phyloP scores from a whole-genome alignment of 169 alveolate species.

The Plasmodium inui region DNA sequence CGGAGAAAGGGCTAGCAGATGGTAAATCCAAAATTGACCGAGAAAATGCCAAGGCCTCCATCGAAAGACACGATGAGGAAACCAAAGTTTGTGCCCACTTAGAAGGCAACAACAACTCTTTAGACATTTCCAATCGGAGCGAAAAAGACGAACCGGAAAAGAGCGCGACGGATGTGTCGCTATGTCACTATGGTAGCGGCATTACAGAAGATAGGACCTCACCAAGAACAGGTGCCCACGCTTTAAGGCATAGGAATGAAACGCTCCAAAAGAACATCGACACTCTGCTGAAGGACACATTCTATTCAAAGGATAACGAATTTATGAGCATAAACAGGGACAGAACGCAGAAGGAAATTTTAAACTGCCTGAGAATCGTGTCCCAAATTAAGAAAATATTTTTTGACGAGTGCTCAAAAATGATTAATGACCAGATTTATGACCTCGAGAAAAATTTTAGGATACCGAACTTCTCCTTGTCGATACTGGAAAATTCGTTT shows the following conservation, averaged over 20 bases:
- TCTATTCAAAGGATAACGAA: slow-evolving; percentile 42
- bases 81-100: background rate
- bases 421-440: slow-evolving; percentile 67
- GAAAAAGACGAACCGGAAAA: background rate
- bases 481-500: slow-evolving; percentile 37
- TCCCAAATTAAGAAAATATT: slow-evolving; percentile 59
- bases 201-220: background rate
- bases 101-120: background rate
- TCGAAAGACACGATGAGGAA: background rate
- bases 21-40: background rate
- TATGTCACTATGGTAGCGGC: background rate
- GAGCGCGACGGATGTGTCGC: background rate
- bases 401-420: slow-evolving; percentile 73
- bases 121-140: background rate
- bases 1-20: background rate
- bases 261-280: slow-evolving; percentile 14
- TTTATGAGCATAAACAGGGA: slow-evolving; percentile 1
- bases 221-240: background rate
- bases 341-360: slow-evolving; percentile 61
- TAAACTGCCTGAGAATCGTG: slow-evolving; percentile 58
- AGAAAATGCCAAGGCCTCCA: background rate
- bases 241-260: background rate
- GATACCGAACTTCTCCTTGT: slow-evolving; percentile 56
- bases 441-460: slow-evolving; percentile 54
- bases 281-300: slow-evolving; percentile 31